These are phyloP conservation scores for Cucurbita maxima DNA, from an alignment of 306 rosid genomes.

Conservation along the genomic window DNA sequence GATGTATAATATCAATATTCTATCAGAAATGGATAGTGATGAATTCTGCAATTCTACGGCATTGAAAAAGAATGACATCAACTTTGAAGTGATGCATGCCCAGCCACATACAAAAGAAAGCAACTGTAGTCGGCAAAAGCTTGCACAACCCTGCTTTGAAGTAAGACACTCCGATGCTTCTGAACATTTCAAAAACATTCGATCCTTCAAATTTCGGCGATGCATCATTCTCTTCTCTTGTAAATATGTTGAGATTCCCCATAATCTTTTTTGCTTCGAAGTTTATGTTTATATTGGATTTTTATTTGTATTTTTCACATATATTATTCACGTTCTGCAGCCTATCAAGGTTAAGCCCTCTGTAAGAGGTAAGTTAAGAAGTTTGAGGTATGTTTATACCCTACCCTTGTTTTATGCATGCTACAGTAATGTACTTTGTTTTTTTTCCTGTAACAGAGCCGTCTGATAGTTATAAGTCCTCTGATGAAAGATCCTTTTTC, in stretches of 20 bases:
- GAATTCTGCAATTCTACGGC: constrained; percentile 12
- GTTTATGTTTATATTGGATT: background rate
- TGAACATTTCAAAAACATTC: constrained; percentile 4
- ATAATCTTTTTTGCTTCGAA: background rate
- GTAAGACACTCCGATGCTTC: constrained; percentile 2
- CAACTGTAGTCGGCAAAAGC: constrained; percentile 18
- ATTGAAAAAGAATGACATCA: constrained; percentile 9
- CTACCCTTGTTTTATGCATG: background rate
- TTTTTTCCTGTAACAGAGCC: constrained; percentile 19
- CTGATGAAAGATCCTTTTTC: constrained; percentile 34
- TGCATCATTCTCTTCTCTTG: constrained; percentile 11
- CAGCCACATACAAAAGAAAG: constrained; percentile 12
- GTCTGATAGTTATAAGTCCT: constrained; percentile 5
- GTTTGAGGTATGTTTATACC: background rate
- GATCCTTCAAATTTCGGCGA: constrained; percentile 16
- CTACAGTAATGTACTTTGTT: background rate
- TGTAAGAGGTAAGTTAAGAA: constrained; percentile 36
- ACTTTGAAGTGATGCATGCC: constrained; percentile 11
- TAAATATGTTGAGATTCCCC: constrained; percentile 9
- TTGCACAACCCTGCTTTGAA: constrained; percentile 15
- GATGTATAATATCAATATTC: background rate
- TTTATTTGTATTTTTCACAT: background rate
- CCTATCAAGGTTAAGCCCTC: constrained; percentile 21
- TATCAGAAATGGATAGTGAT: constrained; percentile 13
- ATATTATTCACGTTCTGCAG: constrained; percentile 28